A percentile compares a stretch with the other conserved stretches of the same genome.
phyloP scores from a whole-genome alignment of 148 eudicot species.

The Dysphania ambrosioides region DNA sequence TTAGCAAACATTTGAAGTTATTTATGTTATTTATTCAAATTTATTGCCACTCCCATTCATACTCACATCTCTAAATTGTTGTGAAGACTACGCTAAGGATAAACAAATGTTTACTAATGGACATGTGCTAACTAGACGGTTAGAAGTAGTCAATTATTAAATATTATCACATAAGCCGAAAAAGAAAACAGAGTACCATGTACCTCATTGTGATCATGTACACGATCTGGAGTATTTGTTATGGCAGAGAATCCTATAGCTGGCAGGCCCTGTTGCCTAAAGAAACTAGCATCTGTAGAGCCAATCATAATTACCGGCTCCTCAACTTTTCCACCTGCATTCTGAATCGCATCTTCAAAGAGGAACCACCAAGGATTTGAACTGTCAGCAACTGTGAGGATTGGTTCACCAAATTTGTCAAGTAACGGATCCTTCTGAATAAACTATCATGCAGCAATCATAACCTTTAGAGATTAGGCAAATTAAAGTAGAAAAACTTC shows the following conservation, averaged over 20 bases:
- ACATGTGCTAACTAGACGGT: not conserved
- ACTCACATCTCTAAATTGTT: not conserved
- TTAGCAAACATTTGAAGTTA: too few relatives aligned
- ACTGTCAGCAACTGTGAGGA: conserved; percentile 47
- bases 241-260: conserved; percentile 94
- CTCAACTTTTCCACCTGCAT: conserved; percentile 58
- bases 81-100: not conserved
- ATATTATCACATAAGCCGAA: not conserved
- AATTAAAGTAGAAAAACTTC: not conserved
- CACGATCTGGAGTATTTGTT: conserved; percentile 74
- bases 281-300: conserved; percentile 82
- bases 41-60: not conserved
- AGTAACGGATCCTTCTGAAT: conserved; percentile 56
- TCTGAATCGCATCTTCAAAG: conserved; percentile 54
- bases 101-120: not conserved
- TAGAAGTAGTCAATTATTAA: not conserved
- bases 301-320: conserved; percentile 78
- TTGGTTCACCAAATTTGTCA: conserved; percentile 67
- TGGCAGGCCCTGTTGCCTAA: conserved; percentile 60
- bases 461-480: not conserved
- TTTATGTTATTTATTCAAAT: too few relatives aligned
- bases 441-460: conserved; percentile 44
- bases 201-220: conserved; percentile 93
- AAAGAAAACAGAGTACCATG: not conserved
- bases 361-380: conserved; percentile 93